These are phyloP conservation scores for Aspergillus hortae DNA, from an alignment of 2,329 filamentous ascomycete species.

Conservation along the genomic window DNA sequence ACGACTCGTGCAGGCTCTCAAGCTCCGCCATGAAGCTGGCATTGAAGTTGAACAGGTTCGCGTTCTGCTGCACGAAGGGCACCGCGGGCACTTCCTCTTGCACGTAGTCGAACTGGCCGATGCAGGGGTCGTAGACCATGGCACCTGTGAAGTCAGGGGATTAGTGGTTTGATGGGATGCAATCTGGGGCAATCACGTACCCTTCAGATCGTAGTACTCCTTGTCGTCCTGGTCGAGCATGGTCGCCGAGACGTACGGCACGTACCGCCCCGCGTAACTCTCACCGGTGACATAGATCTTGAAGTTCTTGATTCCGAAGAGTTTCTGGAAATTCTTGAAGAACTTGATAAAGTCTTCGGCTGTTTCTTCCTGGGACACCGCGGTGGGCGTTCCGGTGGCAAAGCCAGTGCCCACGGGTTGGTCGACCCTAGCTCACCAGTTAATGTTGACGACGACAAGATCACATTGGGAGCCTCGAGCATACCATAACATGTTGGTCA, in stretches of 20 bases:
- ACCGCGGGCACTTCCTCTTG: slow-evolving; percentile 36
- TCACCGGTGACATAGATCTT: slow-evolving; percentile 75
- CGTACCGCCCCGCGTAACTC: slow-evolving; percentile 67
- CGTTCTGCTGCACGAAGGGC: slow-evolving; percentile 42
- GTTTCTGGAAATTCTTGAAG: slow-evolving; percentile 72
- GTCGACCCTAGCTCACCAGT: slow-evolving; percentile 21
- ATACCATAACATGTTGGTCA: slow-evolving; percentile 75
- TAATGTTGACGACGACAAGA: neutral
- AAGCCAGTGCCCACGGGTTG: slow-evolving; percentile 62
- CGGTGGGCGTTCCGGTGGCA: slow-evolving; percentile 61
- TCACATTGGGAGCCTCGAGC: neutral
- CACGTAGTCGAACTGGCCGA: slow-evolving; percentile 38
- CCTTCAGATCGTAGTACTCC: slow-evolving; percentile 64
- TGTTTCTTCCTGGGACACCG: slow-evolving; percentile 64
- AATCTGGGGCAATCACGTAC: slow-evolving; percentile 27
- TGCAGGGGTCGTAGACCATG: slow-evolving; percentile 69
- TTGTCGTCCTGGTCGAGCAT: slow-evolving; percentile 69
- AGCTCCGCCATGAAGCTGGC: slow-evolving; percentile 40
- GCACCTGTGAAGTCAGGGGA: slow-evolving; percentile 32
- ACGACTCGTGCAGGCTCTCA: slow-evolving; percentile 39
- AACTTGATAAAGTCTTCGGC: slow-evolving; percentile 72
- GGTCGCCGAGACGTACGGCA: slow-evolving; percentile 69
- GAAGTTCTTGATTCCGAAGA: slow-evolving; percentile 63
- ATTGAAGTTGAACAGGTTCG: slow-evolving; percentile 46
- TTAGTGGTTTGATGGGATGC: slow-evolving; percentile 1